Base-by-base conservation (phyloP, 1,139 yeast species). In the Blastobotrys petasosporus region DNA sequence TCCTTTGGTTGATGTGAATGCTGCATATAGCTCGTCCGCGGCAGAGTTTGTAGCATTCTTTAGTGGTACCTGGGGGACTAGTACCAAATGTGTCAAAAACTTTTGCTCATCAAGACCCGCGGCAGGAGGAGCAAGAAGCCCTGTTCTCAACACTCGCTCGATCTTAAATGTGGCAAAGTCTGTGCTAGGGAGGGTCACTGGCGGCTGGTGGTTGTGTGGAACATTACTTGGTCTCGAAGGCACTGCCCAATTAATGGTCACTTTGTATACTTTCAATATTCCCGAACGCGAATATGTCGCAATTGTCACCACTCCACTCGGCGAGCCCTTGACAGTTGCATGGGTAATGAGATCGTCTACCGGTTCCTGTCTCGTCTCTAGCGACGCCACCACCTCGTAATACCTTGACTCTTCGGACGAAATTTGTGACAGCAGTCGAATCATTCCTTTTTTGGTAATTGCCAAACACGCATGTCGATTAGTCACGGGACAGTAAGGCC, bases 381-480 rank as follows among this genome's bases (percentile, higher is more conserved):
- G 48, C 5, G 54, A 39, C 3, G 56, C 53, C 29, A 57, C 52
- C 2, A 59, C 54, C 49, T 65, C 67, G 32, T 55, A 53, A 45
- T 61, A 65, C 29, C 60, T 52, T 4, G 54, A 42, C 39, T 61
- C 64, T 1, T 51, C 45, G 6, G 54, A 10, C 6, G 37, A 59
- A 9, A 52, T 46, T 41, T 66, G 69, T 1, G 61, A 58, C 11
- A 64, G 52, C 31, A 66, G 46, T 15, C 76, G 66, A 32, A 85
- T 60, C 42, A 71, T 70, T 1, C 94, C 95, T 54, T 80, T 77
- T 47, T 74, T 71, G 38, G 94, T 71, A 31, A 86, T 66, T 0
- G 79, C 79, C 31, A 85, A 64, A 57, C 88, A 80, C 1, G 92
- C 94, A 54, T 84, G 85, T 54, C 82, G 83, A 4, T 82, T 74